These are phyloP conservation scores for Exophiala xenobiotica DNA, from an alignment of 2,329 filamentous ascomycete genomes.

Conservation along the genomic window DNA sequence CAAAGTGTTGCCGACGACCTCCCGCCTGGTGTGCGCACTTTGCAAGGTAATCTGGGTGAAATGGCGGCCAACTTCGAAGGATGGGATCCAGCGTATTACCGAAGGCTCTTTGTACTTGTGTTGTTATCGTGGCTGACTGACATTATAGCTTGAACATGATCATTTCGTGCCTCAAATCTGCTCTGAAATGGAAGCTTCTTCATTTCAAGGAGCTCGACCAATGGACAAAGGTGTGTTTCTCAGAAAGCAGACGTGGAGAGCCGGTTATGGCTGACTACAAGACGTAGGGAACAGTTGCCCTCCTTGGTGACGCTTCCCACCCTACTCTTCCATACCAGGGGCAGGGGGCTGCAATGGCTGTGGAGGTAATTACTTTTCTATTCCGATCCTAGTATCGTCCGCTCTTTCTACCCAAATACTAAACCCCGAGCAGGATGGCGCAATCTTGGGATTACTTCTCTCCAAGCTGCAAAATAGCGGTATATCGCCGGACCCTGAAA, in stretches of 20 bases:
- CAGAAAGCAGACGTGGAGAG: constrained; percentile 29
- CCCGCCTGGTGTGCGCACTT: constrained; percentile 9
- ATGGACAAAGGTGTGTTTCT: constrained; percentile 41
- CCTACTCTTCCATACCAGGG: constrained; percentile 63
- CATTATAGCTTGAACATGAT: constrained; percentile 11
- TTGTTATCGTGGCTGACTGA: background rate
- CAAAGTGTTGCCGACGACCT: constrained; percentile 11
- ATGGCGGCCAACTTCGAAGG: constrained; percentile 19
- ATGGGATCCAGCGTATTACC: constrained; percentile 17
- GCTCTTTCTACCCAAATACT: background rate
- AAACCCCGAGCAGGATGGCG: constrained; percentile 21
- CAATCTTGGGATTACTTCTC: constrained; percentile 46
- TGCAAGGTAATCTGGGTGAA: constrained; percentile 13
- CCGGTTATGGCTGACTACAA: background rate
- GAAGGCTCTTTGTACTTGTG: background rate
- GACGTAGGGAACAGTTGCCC: constrained; percentile 52
- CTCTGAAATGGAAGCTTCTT: constrained; percentile 53
- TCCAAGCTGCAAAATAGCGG: constrained; percentile 32
- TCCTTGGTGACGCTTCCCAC: constrained; percentile 67
- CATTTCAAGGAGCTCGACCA: constrained; percentile 61
- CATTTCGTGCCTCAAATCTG: constrained; percentile 17
- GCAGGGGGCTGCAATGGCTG: constrained; percentile 36
- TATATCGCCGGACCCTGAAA: background rate
- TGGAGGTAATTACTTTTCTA: constrained; percentile 28
- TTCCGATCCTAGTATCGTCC: too few species aligned